phyloP scores from a whole-genome alignment of 2,329 filamentous ascomycete species.

The Pseudocercospora eumusae region DNA sequence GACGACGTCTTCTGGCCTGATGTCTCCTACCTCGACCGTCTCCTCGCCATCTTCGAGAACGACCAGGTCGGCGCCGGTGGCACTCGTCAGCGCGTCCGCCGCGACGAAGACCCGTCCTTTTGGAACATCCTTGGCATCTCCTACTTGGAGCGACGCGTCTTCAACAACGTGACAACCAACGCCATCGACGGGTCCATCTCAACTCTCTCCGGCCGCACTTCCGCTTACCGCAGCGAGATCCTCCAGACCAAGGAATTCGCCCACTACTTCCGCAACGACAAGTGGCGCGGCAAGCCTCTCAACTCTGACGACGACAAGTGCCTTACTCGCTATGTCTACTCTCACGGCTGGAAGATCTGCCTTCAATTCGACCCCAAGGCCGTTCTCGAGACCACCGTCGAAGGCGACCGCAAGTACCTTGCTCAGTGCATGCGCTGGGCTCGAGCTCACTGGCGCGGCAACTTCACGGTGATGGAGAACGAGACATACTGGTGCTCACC shows the following conservation, averaged over 20 bases:
- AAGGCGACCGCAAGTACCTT: constrained; percentile 53
- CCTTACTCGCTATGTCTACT: constrained; percentile 57
- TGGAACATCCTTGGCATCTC: constrained; percentile 60
- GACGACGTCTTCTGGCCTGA: constrained; percentile 42
- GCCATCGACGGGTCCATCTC: constrained; percentile 61
- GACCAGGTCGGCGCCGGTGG: constrained; percentile 56
- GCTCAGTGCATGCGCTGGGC: constrained; percentile 60
- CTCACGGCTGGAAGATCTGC: constrained; percentile 54
- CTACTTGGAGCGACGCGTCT: constrained; percentile 65
- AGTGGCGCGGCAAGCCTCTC: constrained; percentile 54
- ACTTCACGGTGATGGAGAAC: constrained; percentile 50
- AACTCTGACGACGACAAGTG: constrained; percentile 65
- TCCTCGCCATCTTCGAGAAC: constrained; percentile 48
- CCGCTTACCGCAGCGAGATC: constrained; percentile 54
- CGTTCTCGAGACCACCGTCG: constrained; percentile 56
- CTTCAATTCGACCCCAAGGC: constrained; percentile 56
- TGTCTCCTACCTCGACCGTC: constrained; percentile 33
- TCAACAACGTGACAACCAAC: constrained; percentile 59
- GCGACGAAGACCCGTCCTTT: constrained; percentile 37
- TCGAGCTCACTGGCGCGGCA: constrained; percentile 61
- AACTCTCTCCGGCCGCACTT: constrained; percentile 60
- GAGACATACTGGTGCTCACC: constrained; percentile 38
- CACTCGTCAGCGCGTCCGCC: constrained; percentile 57
- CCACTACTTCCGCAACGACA: constrained; percentile 52
- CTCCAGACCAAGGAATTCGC: constrained; percentile 50